Base-by-base conservation (phyloP, 176 grass and related monocot genomes). In the Aechmea fasciata region DNA sequence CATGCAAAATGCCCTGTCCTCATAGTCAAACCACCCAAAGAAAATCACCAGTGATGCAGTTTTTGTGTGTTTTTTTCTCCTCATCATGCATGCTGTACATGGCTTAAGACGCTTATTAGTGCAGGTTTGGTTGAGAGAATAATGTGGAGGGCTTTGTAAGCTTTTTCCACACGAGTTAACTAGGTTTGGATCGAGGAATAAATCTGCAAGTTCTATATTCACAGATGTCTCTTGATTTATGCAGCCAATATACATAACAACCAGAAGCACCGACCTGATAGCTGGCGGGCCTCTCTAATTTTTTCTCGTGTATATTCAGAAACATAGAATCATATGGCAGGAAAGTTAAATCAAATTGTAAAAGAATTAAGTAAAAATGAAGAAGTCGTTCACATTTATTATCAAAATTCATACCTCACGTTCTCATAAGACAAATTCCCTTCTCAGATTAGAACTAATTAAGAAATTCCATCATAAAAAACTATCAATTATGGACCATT, bases 1-100 rank as follows among this genome's bases (percentile, higher is more conserved):
- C 81, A 96, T n/a, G 84, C 87, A n/a, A 66, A 63, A 66, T 96
- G 91, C 73, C 87, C 91, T 0, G 73, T 90, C 2, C 78, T 90
- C 11, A 74, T 87, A 10, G 84, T 96, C 0, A 90, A 78, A 73
- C 87, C 81, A 6, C 71, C 71, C 7, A 86, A 73, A 59, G 54
- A 11, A 52, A 75, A 68, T 10, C 4, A 59, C 6, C 13, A 59
- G 7, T 19, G 13, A 59, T 15, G 14, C 19, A 47, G 68, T 50
- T 70, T 22, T 25, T 17, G 20, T 10, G 23, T 48, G 18, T 59
- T 17, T 9, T 15, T 17, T 8, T 3, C 33, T 41, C 33, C 6
- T 41, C 33, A n/a, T n/a, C n/a, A n/a, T n/a, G n/a, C n/a, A 41
- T 41, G 33, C 0, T 7, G 33, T 7, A 7, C 25, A 15, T 57